Evolutionary conservation across 805 yeast genomes (phyloP).

Genomic region (Kodamaea sagamina): DNA sequence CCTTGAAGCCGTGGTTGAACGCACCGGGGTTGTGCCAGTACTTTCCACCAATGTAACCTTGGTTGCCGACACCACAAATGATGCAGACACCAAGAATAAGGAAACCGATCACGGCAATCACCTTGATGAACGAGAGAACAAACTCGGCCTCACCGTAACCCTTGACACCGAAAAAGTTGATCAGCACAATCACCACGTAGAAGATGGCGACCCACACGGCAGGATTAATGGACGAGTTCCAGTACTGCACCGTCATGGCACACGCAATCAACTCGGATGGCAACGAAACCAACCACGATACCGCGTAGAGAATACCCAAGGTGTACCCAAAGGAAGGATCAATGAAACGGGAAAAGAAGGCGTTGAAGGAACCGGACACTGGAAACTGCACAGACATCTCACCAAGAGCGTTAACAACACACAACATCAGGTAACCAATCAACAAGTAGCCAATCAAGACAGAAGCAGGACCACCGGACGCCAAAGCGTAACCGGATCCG

Average conservation of each 20-base stretch:
- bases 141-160: constrained; percentile 36
- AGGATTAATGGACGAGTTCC: constrained; percentile 35
- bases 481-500: constrained; percentile 46
- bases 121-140: constrained; percentile 27
- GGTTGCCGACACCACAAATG: constrained; percentile 33
- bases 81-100: constrained; percentile 33
- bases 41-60: constrained; percentile 23
- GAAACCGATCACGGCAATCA: constrained; percentile 31
- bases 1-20: constrained; percentile 26
- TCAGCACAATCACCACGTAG: constrained; percentile 32
- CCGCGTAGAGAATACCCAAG: constrained; percentile 49
- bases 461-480: constrained; percentile 34
- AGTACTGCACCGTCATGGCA: constrained; percentile 36
- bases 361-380: constrained; percentile 54
- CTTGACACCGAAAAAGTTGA: constrained; percentile 40
- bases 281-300: constrained; percentile 35
- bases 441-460: constrained; percentile 30
- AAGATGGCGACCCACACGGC: constrained; percentile 42
- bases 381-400: constrained; percentile 57
- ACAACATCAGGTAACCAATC: constrained; percentile 24
- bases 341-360: constrained; percentile 52
- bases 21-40: constrained; percentile 27
- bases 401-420: constrained; percentile 44
- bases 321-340: constrained; percentile 60
- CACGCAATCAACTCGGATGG: constrained; percentile 38